A percentile compares a stretch with the other conserved stretches of the same genome.
These are phyloP conservation scores for Coccomyxa sp. DNA, from an alignment of 139 green algal species.

Conservation along the genomic window DNA sequence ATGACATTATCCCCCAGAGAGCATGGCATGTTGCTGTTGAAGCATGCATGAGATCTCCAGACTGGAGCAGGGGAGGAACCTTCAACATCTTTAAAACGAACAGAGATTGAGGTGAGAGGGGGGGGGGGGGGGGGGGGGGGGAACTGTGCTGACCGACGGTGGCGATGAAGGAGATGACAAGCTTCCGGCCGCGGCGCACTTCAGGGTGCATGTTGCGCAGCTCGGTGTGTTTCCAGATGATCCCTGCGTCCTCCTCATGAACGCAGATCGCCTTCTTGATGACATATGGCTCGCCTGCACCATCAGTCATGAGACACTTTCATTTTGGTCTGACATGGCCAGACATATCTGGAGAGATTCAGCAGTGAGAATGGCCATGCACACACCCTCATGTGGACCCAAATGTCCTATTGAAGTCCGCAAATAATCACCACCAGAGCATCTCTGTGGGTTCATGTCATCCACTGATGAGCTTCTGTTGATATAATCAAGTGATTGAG, in stretches of 20 bases:
- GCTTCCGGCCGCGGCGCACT: constrained; percentile 53
- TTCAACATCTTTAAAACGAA: no score
- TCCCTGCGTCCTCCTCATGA: constrained; percentile 84
- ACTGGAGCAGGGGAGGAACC: no score
- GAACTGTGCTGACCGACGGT: neutral
- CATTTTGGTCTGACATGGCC: no score
- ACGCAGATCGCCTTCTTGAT: constrained; percentile 80
- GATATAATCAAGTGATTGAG: neutral
- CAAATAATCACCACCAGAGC: no score
- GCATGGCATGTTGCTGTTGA: no score
- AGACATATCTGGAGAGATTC: neutral
- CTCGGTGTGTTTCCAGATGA: constrained; percentile 87
- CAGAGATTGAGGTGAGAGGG: no score
- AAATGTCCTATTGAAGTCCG: no score
- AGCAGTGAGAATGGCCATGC: no score
- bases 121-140: no score
- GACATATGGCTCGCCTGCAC: constrained; percentile 38
- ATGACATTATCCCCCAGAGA: no score
- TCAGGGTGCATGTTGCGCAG: constrained; percentile 47
- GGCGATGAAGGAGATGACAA: constrained; percentile 66
- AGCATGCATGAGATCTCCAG: no score
- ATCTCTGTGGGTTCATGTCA: neutral
- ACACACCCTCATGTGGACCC: no score
- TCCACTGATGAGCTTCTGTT: neutral
- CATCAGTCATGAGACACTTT: neutral